Conservation (phyloP, 495 filamentous ascomycete genomes). For the Xylaria scruposa region DNA sequence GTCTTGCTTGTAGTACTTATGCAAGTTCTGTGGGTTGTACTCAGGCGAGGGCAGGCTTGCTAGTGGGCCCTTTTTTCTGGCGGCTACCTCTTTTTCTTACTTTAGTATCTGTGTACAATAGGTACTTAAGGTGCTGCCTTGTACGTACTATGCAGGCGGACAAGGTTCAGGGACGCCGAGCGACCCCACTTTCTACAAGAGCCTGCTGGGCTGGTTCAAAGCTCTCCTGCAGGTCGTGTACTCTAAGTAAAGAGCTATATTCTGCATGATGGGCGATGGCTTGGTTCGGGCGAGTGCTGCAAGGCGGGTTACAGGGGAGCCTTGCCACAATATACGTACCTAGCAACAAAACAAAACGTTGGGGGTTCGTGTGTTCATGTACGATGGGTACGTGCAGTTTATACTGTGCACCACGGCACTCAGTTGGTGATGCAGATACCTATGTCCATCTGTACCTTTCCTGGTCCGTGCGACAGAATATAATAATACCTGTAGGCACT, state of each 20-base stretch:
- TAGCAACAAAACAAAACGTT: background rate
- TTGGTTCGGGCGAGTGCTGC: conserved; percentile 20
- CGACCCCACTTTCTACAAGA: background rate
- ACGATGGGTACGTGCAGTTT: background rate
- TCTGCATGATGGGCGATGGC: conserved; percentile 17
- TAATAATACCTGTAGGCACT: too few species aligned
- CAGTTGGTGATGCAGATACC: background rate
- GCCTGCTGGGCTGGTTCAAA: conserved; percentile 8
- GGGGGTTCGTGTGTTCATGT: conserved; percentile 2
- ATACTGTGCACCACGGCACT: background rate
- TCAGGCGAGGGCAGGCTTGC: conserved; percentile 13
- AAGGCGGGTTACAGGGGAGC: background rate
- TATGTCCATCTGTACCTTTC: background rate
- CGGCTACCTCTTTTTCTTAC: background rate
- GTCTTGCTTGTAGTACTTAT: background rate
- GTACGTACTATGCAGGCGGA: background rate
- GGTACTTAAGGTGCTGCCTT: background rate
- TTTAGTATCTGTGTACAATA: too few species aligned
- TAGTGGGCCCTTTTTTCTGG: background rate
- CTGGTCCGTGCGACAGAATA: background rate
- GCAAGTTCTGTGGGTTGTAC: background rate
- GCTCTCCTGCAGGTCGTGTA: conserved; percentile 12
- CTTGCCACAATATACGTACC: background rate
- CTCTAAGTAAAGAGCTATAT: conserved; percentile 6
- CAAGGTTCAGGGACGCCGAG: conserved; percentile 16